A percentile compares a stretch with the other conserved stretches of the same genome.
Evolutionary conservation across 371 early-diverging fungal species (phyloP).

Genomic region (Homolaphlyctis polyrhiza): DNA sequence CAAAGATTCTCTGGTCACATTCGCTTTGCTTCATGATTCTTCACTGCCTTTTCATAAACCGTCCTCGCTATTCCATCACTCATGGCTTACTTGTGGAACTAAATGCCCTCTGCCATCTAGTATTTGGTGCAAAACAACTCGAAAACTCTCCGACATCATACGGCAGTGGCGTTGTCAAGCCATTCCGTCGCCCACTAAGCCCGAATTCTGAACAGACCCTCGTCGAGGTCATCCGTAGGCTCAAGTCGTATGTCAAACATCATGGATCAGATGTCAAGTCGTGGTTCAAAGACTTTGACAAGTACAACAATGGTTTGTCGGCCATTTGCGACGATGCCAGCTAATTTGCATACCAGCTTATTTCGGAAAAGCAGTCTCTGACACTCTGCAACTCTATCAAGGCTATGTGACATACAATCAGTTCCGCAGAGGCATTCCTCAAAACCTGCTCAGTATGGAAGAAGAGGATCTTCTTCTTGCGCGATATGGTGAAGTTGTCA

Average conservation of each 20-base stretch:
- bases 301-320: slow-evolving; percentile 41
- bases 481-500: slow-evolving; percentile 31
- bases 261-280: slow-evolving; percentile 50
- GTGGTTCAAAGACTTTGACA: slow-evolving; percentile 53
- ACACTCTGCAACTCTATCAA: slow-evolving; percentile 5
- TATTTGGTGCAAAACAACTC: slow-evolving; percentile 41
- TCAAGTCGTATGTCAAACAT: slow-evolving; percentile 39
- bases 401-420: slow-evolving; percentile 42
- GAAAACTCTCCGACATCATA: slow-evolving; percentile 22
- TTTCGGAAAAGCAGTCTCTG: background rate
- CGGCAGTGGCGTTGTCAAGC: slow-evolving; percentile 23
- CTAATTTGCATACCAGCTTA: background rate
- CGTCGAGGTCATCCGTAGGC: slow-evolving; percentile 24
- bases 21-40: background rate
- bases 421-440: slow-evolving; percentile 44
- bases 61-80: too few relatives aligned
- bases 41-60: background rate
- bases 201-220: slow-evolving; percentile 26
- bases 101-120: background rate
- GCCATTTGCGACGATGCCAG: background rate
- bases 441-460: slow-evolving; percentile 31
- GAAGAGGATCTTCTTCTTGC: slow-evolving; percentile 41
- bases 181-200: slow-evolving; percentile 30
- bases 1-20: too few relatives aligned
- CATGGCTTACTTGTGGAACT: too few relatives aligned